A percentile compares a stretch with the other conserved stretches of the same genome.
phyloP scores from a whole-genome alignment of 768 basidiomycete species.

The Phaffia tasmanica region DNA sequence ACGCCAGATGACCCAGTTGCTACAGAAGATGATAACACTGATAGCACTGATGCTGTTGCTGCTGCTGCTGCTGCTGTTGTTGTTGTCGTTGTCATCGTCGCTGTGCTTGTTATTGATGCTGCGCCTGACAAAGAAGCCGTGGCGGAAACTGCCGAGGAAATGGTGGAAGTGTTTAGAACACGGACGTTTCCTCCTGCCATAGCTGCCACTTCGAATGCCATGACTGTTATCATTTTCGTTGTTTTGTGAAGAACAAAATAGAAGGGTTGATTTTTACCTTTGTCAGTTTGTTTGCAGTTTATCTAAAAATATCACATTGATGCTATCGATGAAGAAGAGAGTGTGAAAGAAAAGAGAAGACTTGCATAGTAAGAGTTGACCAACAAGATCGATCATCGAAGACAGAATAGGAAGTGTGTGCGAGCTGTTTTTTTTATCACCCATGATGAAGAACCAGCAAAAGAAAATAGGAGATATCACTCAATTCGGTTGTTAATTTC shows the following conservation, averaged over 20 bases:
- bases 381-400: constrained; percentile 72
- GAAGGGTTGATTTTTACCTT: not conserved
- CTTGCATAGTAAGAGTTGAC: constrained; percentile 54
- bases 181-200: constrained; percentile 12
- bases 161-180: not conserved
- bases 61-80: no score
- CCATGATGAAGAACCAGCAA: no score
- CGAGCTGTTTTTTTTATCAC: constrained; percentile 39
- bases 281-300: not conserved
- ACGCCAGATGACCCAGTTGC: no score
- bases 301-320: not conserved
- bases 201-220: constrained; percentile 15
- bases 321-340: not conserved
- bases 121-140: no score
- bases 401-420: constrained; percentile 90
- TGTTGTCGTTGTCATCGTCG: no score
- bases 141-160: no score
- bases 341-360: not conserved
- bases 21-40: no score
- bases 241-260: not conserved
- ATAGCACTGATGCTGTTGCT: no score
- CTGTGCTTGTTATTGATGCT: no score
- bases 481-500: no score
- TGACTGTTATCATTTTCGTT: not conserved
- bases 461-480: not conserved